Evolutionary conservation across 441 rosid genomes (phyloP), one percentile per base, ranked within the genome.

Genomic region (Macaranga tanarius): DNA sequence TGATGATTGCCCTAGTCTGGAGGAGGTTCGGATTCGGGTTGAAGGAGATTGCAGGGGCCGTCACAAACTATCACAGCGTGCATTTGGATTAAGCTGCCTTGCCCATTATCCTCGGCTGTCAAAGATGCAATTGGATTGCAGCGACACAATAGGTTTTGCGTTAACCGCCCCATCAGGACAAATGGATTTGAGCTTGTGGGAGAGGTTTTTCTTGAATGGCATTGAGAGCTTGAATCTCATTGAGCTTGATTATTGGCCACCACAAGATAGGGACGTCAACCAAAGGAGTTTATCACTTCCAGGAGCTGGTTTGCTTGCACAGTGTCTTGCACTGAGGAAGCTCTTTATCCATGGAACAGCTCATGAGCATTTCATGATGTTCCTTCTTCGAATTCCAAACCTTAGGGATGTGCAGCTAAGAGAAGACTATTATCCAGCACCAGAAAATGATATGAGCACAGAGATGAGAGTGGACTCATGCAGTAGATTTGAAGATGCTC

Each of bases 141-240:
- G 91, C 0, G 97, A 90, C 65, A 87, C 89, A 1, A 80, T 90
- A 28, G 98, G 99, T 11, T 91, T 55, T 55, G 95, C 83, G 0
- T 77, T 92, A 1, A 91, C 98, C 0, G 97, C 99, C 5, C 98
- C 99, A 0, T 87, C 91, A 0, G 93, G 90, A 64, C 87, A 90
- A 76, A 89, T 90, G 92, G 98, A 95, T 80, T 60, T 95, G 77
- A 92, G 90, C 82, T 74, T 89, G 78, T 95, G 97, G 97, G 99
- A 95, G 84, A 88, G 99, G 65, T 89, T 87, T 82, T 91, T 87
- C 85, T 81, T 95, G 73, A 83, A 82, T 1, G 95, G 93, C 38
- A 89, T 95, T 0, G 86, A 86, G 67, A 71, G 74, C 61, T 75
- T 93, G 83, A 83, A 68, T 79, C 88, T 93, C 9, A 82, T 31